Evolutionary conservation across 2,329 filamentous ascomycete species (phyloP).

Genomic region (Colletotrichum tofieldiae): DNA sequence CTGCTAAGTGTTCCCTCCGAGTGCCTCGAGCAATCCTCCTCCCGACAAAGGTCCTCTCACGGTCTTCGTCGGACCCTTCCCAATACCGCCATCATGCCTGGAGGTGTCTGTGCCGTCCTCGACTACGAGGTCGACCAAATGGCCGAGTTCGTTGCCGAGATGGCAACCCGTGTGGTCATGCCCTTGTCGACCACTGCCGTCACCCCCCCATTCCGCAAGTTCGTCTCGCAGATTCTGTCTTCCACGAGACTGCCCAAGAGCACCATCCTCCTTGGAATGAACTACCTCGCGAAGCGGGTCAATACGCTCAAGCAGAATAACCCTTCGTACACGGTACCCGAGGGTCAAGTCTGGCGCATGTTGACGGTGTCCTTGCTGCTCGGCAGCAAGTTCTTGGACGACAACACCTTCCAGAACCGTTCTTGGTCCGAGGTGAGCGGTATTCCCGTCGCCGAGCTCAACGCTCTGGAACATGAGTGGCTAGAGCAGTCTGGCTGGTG

Average conservation of each 20-base stretch:
- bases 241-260: constrained; percentile 92
- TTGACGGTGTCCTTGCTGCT: constrained; percentile 88
- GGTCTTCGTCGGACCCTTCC: constrained; percentile 58
- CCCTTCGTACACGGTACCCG: constrained; percentile 70
- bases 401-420: constrained; percentile 97
- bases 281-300: constrained; percentile 89
- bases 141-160: constrained; percentile 95
- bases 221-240: constrained; percentile 90
- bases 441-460: constrained; percentile 87
- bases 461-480: constrained; percentile 91
- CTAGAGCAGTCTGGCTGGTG: constrained; percentile 86
- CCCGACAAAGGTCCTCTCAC: constrained; percentile 57
- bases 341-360: constrained; percentile 88
- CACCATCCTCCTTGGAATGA: constrained; percentile 91
- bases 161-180: constrained; percentile 76
- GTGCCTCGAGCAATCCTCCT: constrained; percentile 32
- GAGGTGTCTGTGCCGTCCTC: constrained; percentile 92
- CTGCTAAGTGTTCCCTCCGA: constrained; percentile 19
- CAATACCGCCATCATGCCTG: constrained; percentile 71
- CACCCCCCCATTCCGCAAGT: constrained; percentile 87
- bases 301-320: constrained; percentile 75
- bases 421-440: constrained; percentile 97
- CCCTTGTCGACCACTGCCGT: constrained; percentile 63
- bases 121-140: constrained; percentile 98
- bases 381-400: constrained; percentile 95